These are phyloP conservation scores for Ottelia alismoides DNA, from an alignment of 106 monocot species.

Conservation along the genomic window DNA sequence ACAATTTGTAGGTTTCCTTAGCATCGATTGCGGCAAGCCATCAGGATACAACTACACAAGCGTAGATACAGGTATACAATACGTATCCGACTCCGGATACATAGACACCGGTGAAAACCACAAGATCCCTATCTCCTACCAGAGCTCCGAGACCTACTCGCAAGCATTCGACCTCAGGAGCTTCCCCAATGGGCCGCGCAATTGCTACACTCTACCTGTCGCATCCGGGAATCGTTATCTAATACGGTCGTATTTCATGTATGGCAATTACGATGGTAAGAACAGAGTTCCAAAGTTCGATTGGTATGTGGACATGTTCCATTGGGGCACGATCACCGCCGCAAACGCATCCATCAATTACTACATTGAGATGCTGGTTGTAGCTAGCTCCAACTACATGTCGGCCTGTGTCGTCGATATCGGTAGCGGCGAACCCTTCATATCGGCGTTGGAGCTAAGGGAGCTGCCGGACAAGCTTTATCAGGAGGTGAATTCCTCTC, in stretches of 20 bases:
- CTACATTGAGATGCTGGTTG: constrained; percentile 10
- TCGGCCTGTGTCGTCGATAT: constrained; percentile 23
- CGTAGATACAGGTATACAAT: too few species aligned
- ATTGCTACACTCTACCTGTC: constrained; percentile 5
- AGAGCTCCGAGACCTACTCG: too few species aligned
- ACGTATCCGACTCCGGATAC: too few species aligned
- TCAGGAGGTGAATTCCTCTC: background rate
- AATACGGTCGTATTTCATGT: constrained; percentile 16
- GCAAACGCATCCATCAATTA: background rate
- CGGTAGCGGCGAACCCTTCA: background rate
- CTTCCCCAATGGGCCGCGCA: constrained; percentile 6
- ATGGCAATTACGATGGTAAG: constrained; percentile 32
- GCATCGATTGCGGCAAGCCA: too few species aligned
- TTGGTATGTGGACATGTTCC: constrained; percentile 16
- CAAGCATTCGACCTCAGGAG: too few species aligned
- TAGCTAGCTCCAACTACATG: constrained; percentile 6
- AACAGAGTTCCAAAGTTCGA: constrained; percentile 15
- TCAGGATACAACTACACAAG: too few species aligned
- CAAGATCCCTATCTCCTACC: too few species aligned
- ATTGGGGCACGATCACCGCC: constrained; percentile 2
- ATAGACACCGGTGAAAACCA: too few species aligned
- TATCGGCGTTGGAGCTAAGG: background rate
- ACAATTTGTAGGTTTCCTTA: too few species aligned
- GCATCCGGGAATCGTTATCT: constrained; percentile 8
- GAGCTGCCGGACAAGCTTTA: background rate